Base-by-base conservation (phyloP, 495 filamentous ascomycete genomes). In the Xylaria intraflava region DNA sequence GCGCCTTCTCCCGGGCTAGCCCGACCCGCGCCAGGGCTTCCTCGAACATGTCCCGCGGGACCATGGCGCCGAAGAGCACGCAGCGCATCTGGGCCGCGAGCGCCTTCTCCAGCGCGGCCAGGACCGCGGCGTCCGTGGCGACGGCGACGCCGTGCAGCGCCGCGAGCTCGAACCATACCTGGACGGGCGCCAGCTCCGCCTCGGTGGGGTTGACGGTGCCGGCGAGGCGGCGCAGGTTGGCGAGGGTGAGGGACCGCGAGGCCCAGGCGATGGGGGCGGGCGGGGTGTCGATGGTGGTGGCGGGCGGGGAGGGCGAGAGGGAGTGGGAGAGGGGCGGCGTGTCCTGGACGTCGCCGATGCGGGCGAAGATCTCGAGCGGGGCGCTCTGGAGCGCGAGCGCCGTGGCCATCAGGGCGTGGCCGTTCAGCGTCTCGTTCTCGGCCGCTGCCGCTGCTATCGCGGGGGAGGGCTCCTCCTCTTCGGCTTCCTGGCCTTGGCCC, bases 81-180 rank as follows among this genome's bases (percentile, higher is more conserved):
- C 75, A 78, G 46, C 46, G 56, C 1, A 74, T 70, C 41, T 65
- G 51, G 16, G 57, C 52, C 0, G 43, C 61, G 1, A 79, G 49
- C 50, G 64, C 71, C 10, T 49, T 39, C 59, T 66, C 66, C 52
- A 78, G 46, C 20, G 24, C 22, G 27, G 58, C 60, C 38, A 72
- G 31, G 17, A 46, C 40, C 6, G 16, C 35, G 27, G 42, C 48
- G 45, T 61, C 55, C 8, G 41, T 55, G 27, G 29, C 60, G 12
- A 52, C 63, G 41, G 55, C 52, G 51, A 60, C 53, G 19, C 62
- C 66, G 53, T 65, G 72, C 33, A 53, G 27, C 11, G 39, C 55
- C 42, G 58, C 68, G 6, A 79, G 64, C 62, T 72, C 65, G 62
- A 78, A 79, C 75, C 75, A 79, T 0, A 68, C 73, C 58, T 79